Conservation (phyloP, 495 filamentous ascomycete species). For the Neurospora sp. region DNA sequence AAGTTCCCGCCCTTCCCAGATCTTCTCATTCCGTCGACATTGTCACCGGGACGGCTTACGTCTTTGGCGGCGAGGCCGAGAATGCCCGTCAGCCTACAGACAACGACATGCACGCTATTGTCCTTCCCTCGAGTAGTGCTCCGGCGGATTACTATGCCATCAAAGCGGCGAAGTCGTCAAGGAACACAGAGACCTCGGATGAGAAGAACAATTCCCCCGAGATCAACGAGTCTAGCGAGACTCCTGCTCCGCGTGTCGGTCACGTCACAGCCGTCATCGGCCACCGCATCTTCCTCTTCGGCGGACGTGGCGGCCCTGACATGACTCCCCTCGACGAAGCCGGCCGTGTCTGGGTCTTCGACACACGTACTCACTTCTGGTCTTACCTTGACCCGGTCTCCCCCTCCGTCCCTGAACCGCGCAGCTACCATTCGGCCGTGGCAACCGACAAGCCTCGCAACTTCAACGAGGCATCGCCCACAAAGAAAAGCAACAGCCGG, state of each 20-base stretch:
- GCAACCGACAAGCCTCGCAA: conserved; percentile 38
- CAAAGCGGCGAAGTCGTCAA: conserved; percentile 33
- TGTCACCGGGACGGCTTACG: conserved; percentile 54
- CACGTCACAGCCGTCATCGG: conserved; percentile 50
- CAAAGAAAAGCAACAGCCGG: neutral
- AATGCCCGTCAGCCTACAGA: conserved; percentile 44
- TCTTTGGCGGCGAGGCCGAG: conserved; percentile 53
- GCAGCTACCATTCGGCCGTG: conserved; percentile 38
- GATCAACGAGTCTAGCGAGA: conserved; percentile 12
- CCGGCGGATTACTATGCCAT: conserved; percentile 48
- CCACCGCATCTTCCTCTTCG: conserved; percentile 53
- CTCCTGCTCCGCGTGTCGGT: conserved; percentile 43
- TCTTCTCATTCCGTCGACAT: conserved; percentile 62
- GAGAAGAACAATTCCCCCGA: conserved; percentile 19
- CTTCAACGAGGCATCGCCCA: conserved; percentile 13
- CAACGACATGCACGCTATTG: conserved; percentile 59
- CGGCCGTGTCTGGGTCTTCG: conserved; percentile 58
- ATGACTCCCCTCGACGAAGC: conserved; percentile 44
- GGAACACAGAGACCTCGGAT: conserved; percentile 1
- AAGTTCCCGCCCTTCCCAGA: conserved; percentile 45
- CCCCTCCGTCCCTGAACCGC: conserved; percentile 19
- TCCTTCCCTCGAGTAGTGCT: conserved; percentile 42
- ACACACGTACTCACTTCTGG: conserved; percentile 48
- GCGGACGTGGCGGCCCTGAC: conserved; percentile 40
- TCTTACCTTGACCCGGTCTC: conserved; percentile 41